Evolutionary conservation across 2,329 filamentous ascomycete species (phyloP), one percentile per base, ranked within the genome.

Genomic region (Stachybotrys elegans): DNA sequence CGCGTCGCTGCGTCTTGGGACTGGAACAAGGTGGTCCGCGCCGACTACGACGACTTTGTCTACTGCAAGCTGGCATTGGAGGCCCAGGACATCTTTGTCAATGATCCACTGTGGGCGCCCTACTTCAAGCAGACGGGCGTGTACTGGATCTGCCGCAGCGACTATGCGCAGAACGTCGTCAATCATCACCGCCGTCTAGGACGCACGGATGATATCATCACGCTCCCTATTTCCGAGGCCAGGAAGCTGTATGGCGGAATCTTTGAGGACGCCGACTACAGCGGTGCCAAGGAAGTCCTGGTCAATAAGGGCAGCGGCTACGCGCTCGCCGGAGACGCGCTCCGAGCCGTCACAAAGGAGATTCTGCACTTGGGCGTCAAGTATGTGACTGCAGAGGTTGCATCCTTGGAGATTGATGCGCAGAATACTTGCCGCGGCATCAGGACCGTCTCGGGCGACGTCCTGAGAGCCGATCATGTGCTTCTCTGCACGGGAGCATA

Each of bases 11-110:
- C 84, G 1, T 86, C 84, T 0, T 84, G 79, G 69, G 84, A 88
- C 64, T 81, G 82, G 75, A 87, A 85, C 67, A 87, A 86, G 61
- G 81, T 85, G 22, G 73, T 87, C 14, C 79, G 83, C 45, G 79
- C 82, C 39, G 83, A 87, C 60, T 87, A 87, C 63, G 71, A 77
- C 44, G 79, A 84, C 52, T 64, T 77, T 2, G 61, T 80, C 14
- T 87, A 88, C 67, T 81, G 77, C 60, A 62, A 73, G 40, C 70
- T 88, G 17, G 84, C 77, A 0, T 70, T 86, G 22, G 81, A 87
- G 62, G 79, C 84, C 0, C 79, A 83, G 54, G 75, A 81, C 42
- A 62, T 78, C 1, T 88, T 82, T 70, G 71, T 71, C 43, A 64
- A 61, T 1, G 75, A 81, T 43, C 75, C 79, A 1, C 65, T 83